Base-by-base conservation (phyloP, 2,329 filamentous ascomycete species). In the Monilinia fructigena region DNA sequence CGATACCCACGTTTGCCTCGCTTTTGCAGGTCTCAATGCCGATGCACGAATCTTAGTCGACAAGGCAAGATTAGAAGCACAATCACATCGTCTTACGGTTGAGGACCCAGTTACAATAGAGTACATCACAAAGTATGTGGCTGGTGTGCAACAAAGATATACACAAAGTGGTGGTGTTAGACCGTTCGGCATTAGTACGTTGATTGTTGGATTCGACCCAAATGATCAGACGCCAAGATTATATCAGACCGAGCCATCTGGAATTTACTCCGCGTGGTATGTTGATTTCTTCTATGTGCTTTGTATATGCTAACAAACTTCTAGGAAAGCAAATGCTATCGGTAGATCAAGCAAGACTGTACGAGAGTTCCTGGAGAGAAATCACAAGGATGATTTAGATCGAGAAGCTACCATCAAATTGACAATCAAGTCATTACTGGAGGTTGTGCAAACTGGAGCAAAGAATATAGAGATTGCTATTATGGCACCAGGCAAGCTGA, bases 391-490 rank as follows among this genome's bases (percentile, higher is more conserved):
- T 75, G 91, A 92, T 70, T 97, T 99, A 93, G 91, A 97, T 78
- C 88, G 93, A 70, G 93, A 97, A 81, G 89, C 92, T 74, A 98
- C 96, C 53, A 96, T 99, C 78, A 93, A 96, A 77, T 84, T 99
- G 74, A 95, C 95, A 10, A 96, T 99, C 83, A 99, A 99, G 84
- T 99, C 95, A 50, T 86, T 99, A 71, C 83, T 99, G 68, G 95
- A 99, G 80, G 95, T 99, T 64, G 95, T 99, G 69, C 95, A 99
- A 81, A 99, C 95, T 3, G 95, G 95, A 70, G 95, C 95, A 63
- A 99, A 99, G 88, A 99, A 99, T 81, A 99, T 99, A 76, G 95
- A 99, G 82, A 98, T 99, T 76, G 95, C 96, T 67, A 89, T 99
- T 77, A 97, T 98, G 93, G 91, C 92, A 10, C 93, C 95, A 8